Conservation (phyloP, 202 grass and related monocot genomes). For the Musa balbisiana region DNA sequence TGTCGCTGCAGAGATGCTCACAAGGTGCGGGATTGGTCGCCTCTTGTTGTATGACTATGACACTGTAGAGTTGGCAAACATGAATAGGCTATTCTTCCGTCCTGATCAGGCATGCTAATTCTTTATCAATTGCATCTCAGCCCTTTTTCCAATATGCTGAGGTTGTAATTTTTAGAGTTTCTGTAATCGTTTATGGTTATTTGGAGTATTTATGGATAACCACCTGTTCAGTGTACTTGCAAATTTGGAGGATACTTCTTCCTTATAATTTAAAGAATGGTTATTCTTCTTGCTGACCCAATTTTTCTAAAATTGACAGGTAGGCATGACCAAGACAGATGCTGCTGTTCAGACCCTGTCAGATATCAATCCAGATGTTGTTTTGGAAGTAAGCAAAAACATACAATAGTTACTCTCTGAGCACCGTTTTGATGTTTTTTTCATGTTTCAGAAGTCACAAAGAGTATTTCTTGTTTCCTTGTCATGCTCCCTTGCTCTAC, state of each 20-base stretch:
- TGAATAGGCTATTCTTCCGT: constrained; percentile 98
- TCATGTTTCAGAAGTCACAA: neutral
- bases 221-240: neutral
- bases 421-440: neutral
- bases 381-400: constrained; percentile 61
- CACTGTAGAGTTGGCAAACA: constrained; percentile 90
- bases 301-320: constrained; percentile 35
- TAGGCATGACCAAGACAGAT: constrained; percentile 99
- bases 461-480: neutral
- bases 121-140: constrained; percentile 1
- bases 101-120: constrained; percentile 67
- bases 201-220: neutral
- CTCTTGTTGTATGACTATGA: constrained; percentile 97
- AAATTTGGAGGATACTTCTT: neutral
- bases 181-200: neutral
- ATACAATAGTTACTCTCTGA: constrained; percentile 6
- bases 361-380: constrained; percentile 94
- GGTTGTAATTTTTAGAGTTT: neutral
- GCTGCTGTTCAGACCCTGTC: constrained; percentile 88
- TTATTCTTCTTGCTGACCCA: neutral
- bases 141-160: neutral
- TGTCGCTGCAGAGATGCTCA: constrained; percentile 95
- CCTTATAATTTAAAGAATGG: neutral
- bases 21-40: constrained; percentile 88
- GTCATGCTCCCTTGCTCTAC: neutral